A percentile compares a stretch with the other conserved stretches of the same genome.
phyloP scores from a whole-genome alignment of 306 rosid species.

The Quercus suber region DNA sequence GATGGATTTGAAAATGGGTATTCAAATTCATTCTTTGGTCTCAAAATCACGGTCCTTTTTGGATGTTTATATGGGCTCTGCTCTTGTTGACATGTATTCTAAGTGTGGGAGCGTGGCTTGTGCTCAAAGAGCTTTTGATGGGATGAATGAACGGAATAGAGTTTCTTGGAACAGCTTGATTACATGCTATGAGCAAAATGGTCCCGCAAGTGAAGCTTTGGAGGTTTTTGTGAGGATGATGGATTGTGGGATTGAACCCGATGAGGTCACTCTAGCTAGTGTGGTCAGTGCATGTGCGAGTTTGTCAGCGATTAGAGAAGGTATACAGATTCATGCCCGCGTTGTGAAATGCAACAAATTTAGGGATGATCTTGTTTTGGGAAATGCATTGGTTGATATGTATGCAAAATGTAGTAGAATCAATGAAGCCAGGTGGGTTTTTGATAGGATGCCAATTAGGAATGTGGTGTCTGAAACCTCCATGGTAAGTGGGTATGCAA shows the following conservation, averaged over 20 bases:
- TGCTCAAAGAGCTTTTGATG: slow-evolving; percentile 53
- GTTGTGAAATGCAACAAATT: slow-evolving; percentile 37
- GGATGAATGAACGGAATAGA: slow-evolving; percentile 41
- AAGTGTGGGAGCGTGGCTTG: slow-evolving; percentile 44
- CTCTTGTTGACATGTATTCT: slow-evolving; percentile 57
- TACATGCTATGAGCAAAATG: slow-evolving; percentile 63
- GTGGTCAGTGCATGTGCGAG: slow-evolving; percentile 62
- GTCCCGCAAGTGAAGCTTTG: slow-evolving; percentile 44
- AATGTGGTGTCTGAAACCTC: slow-evolving; percentile 59
- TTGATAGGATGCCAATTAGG: slow-evolving; percentile 50
- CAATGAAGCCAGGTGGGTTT: slow-evolving; percentile 44
- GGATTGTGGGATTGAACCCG: slow-evolving; percentile 42
- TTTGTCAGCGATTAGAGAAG: slow-evolving; percentile 45
- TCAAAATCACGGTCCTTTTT: slow-evolving; percentile 28
- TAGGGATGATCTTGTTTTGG: slow-evolving; percentile 44
- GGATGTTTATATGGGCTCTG: slow-evolving; percentile 50
- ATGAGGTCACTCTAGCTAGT: slow-evolving; percentile 58
- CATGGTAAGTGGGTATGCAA: slow-evolving; percentile 58
- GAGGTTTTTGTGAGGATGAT: slow-evolving; percentile 52
- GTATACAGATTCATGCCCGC: slow-evolving; percentile 48
- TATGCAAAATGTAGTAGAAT: slow-evolving; percentile 54
- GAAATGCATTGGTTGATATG: slow-evolving; percentile 62
- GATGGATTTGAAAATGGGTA: slow-evolving; percentile 38
- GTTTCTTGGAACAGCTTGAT: slow-evolving; percentile 69
- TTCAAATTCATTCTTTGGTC: slow-evolving; percentile 50